Evolutionary conservation across 768 basidiomycete genomes (phyloP), one percentile per base, ranked within the genome.

Genomic region (Hortiboletus flavorubellus): DNA sequence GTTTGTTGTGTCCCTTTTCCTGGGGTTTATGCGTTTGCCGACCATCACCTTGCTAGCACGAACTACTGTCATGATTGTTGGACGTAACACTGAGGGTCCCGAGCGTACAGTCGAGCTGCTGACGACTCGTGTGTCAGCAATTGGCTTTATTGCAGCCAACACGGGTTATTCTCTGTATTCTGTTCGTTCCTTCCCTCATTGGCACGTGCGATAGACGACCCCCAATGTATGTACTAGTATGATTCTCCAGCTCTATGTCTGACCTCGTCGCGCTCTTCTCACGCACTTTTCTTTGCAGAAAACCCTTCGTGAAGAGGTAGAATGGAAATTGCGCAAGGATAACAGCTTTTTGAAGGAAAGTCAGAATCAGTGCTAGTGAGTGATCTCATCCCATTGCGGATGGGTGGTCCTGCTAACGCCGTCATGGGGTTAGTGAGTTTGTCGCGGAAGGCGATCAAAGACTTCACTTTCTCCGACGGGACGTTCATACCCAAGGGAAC

Each of bases 11-110:
- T 29, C 6, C 33, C 21, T 39, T 1, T 18, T 46, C 37, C 21
- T 21, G 21, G 21, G 1, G 2, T 8, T 38, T n/a, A 10, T 15
- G 18, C 5, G 3, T 33, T 0, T 18, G 7, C 23, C 49, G 31
- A 49, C n/a, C 9, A 4, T 26, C 3, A 16, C 26, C 21, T 26
- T 26, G 12, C 16, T 35, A 73, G 73, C 64, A 67, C 34, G 74
- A 75, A 46, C 45, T 74, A 23, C 48, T 75, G 11, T 54, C 63
- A 26, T 75, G 74, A 71, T 35, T 73, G 23, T 26, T 72, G 40
- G 68, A 69, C n/a, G 63, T 57, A 5, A 71, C 66, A 39, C 54
- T 1, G 44, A 55, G 5, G 55, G 55, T 11, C 35, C 26, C 26
- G 26, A 71, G 49, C 37, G 54, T 30, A 26, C 68, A 0, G 37